These are phyloP conservation scores for Fraxinus quadrangulata DNA, from an alignment of 257 asterid genomes.

Conservation along the genomic window DNA sequence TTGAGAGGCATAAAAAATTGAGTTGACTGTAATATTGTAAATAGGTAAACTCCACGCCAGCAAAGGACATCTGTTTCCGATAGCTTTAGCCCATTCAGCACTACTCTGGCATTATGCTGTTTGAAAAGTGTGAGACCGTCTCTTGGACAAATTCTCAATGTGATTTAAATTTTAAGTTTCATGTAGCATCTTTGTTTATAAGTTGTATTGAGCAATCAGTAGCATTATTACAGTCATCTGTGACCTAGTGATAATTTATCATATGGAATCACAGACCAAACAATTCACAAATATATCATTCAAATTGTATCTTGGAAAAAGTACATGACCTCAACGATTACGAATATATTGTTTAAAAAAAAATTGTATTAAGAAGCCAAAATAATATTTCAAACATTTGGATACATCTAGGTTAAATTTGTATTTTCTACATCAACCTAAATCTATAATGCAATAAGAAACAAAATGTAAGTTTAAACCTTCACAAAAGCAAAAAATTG, in stretches of 20 bases:
- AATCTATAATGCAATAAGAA: background rate
- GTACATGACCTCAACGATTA: background rate
- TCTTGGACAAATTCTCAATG: background rate
- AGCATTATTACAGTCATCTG: background rate
- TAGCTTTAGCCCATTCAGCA: background rate
- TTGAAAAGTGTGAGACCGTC: background rate
- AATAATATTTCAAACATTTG: background rate
- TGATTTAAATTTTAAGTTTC: background rate
- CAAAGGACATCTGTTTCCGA: background rate
- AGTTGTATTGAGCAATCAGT: too few relatives aligned
- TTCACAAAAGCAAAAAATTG: slow-evolving; percentile 85
- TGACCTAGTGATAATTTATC: background rate
- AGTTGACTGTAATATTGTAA: background rate
- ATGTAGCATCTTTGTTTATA: background rate
- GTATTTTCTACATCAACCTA: background rate
- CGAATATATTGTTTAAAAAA: background rate
- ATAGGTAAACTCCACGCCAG: background rate
- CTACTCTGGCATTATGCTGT: background rate
- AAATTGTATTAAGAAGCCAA: background rate
- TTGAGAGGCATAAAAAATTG: background rate
- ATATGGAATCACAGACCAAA: background rate
- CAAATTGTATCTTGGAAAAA: background rate
- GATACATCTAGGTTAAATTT: background rate
- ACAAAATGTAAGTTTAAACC: slow-evolving; percentile 41
- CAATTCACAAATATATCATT: background rate